Percentiles rank a stretch among this genome's conserved stretches.
phyloP scores from a whole-genome alignment of 2,329 filamentous ascomycete genomes.

The Arthrobotrys iridis region DNA sequence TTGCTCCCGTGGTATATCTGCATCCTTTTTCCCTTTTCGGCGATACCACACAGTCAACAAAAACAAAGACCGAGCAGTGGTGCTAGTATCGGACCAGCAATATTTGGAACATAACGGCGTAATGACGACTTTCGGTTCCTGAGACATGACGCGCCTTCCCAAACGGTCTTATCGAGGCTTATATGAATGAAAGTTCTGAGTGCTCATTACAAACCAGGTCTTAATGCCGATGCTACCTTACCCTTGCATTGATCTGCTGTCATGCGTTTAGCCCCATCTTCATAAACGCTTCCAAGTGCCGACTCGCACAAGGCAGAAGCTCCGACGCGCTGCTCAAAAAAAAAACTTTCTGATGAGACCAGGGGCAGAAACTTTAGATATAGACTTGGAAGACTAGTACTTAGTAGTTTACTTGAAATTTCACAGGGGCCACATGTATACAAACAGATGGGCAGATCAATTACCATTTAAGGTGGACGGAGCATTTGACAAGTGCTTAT shows the following conservation, averaged over 20 bases:
- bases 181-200: not conserved
- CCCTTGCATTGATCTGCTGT: conserved; percentile 1
- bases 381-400: not conserved
- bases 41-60: conserved; percentile 12
- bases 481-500: no score
- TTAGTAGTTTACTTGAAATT: not conserved
- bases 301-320: not conserved
- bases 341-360: no score
- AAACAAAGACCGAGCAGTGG: no score
- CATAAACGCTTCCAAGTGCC: not conserved
- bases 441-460: no score
- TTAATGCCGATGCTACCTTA: not conserved
- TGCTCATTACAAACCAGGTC: not conserved
- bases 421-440: no score
- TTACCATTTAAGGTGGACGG: no score
- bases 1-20: not conserved
- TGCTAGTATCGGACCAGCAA: not conserved
- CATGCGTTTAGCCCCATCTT: not conserved
- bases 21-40: no score
- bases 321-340: no score
- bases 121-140: no score
- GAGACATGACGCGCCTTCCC: not conserved
- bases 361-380: not conserved
- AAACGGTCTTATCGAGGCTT: not conserved
- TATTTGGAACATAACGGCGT: no score